Evolutionary conservation across 257 asterid genomes (phyloP).

Genomic region (Misopates orontium): DNA sequence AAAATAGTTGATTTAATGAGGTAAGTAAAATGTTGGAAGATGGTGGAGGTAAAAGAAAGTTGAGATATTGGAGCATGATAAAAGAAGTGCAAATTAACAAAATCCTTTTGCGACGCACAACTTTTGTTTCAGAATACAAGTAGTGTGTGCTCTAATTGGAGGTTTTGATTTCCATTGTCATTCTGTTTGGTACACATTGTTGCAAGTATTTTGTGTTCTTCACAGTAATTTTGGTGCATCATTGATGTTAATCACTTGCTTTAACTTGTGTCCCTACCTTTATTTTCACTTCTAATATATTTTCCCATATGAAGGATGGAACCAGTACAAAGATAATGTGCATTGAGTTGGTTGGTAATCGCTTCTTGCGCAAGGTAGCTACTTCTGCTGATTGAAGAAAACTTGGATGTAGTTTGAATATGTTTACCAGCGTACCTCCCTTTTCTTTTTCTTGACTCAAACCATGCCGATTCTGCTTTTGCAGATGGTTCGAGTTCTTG

Average conservation of each 20-base stretch:
- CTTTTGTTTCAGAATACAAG: neutral
- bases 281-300: constrained; percentile 9
- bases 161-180: neutral
- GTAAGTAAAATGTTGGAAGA: neutral
- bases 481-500: constrained; percentile 97
- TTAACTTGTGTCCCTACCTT: neutral
- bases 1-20: neutral
- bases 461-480: constrained; percentile 13
- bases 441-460: neutral
- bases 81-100: too few relatives aligned
- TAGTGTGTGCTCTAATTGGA: neutral
- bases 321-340: constrained; percentile 60
- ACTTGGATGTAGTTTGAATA: constrained; percentile 2
- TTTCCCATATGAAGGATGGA: constrained; percentile 48
- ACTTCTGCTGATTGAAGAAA: constrained; percentile 29
- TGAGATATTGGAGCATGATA: too few relatives aligned
- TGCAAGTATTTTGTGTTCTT: neutral
- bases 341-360: constrained; percentile 92
- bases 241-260: neutral
- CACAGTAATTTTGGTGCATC: neutral
- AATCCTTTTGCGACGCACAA: neutral
- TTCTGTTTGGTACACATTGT: neutral
- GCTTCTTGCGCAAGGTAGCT: constrained; percentile 92
- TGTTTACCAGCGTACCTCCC: too few relatives aligned
- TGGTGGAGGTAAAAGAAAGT: neutral